A percentile compares a stretch with the other conserved stretches of the same genome.
Conservation (phyloP, 2,329 filamentous ascomycete genomes). For the Cladosporium sp. region DNA sequence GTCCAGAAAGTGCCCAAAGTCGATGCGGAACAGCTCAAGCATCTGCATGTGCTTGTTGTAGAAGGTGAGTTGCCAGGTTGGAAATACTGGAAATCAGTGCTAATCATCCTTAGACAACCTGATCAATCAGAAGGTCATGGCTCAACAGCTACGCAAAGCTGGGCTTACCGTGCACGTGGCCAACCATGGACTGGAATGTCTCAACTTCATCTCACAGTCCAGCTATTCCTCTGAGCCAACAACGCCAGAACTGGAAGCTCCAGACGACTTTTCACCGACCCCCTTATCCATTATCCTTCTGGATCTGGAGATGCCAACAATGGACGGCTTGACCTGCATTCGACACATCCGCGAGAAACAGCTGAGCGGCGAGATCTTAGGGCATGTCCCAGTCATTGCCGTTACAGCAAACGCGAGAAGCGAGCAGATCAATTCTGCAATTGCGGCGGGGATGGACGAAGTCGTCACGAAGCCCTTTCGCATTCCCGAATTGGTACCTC, state of each 20-base stretch:
- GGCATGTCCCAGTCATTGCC: conserved; percentile 70
- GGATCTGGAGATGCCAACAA: conserved; percentile 80
- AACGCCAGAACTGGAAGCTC: conserved; percentile 9
- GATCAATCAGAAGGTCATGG: conserved; percentile 44
- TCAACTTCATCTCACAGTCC: conserved; percentile 27
- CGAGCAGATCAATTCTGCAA: conserved; percentile 68
- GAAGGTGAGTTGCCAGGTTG: conserved; percentile 22
- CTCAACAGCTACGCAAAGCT: conserved; percentile 41
- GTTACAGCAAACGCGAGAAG: conserved; percentile 76
- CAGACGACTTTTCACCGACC: neutral
- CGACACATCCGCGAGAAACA: conserved; percentile 67
- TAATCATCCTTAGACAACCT: conserved; percentile 37
- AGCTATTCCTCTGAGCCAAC: conserved; percentile 20
- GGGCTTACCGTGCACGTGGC: conserved; percentile 41
- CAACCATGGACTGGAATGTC: conserved; percentile 41
- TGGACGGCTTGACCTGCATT: conserved; percentile 75
- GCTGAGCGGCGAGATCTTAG: conserved; percentile 56
- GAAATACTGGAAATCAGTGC: conserved; percentile 2
- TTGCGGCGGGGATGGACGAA: conserved; percentile 71
- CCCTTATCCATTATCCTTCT: conserved; percentile 60
- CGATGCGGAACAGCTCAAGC: neutral
- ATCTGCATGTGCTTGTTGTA: conserved; percentile 23
- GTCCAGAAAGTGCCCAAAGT: conserved; percentile 19
- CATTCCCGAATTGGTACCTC: conserved; percentile 37
- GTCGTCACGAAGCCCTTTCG: conserved; percentile 76